Evolutionary conservation across 2,329 filamentous ascomycete species (phyloP), one percentile per base, ranked within the genome.

Genomic region (Ophiostoma sp.): DNA sequence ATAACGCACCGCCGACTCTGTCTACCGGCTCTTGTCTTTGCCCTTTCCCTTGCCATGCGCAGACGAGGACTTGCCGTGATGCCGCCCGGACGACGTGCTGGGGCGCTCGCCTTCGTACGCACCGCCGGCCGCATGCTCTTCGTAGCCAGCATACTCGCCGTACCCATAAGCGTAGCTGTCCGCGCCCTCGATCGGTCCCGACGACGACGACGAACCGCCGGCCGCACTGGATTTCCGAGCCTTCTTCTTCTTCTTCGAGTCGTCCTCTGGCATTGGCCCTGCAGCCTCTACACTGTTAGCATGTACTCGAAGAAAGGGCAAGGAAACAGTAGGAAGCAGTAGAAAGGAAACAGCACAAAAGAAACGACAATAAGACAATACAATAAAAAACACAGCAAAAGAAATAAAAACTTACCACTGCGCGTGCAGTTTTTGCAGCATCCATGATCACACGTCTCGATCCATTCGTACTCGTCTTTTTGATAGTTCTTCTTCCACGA

Each of bases 351-450:
- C 27, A 27, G 27, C 27, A 27, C 27, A 27, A 27, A 27, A 27
- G 27, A 27, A 27, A 27, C 27, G 2, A 27, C 27, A 2, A 27
- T 27, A 2, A 27, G 2, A 27, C 27, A 27, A 27, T 27, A 27
- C 27, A 27, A 2, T 27, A 27, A 27, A 27, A 27, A 27, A 27
- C 27, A 27, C 27, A 27, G 27, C 27, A 27, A 27, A 27, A 27
- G 27, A 27, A 1, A 27, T 18, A 18, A 36, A 55, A 9, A 77
- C 81, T 75, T 72, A 83, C 82, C 73, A 58, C 79, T 78, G 64
- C 77, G 77, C 40, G 76, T 79, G 71, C 84, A 85, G 40, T 79
- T 78, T 67, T 76, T 78, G 73, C 84, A 86, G 72, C 83, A 85
- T 14, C 81, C 82, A 69, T 86, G 84, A 66, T 83, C 82, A 68